Percentiles rank a stretch among this genome's conserved stretches.
Evolutionary conservation across 345 rosid species (phyloP).

Genomic region (Cardamine occulta): DNA sequence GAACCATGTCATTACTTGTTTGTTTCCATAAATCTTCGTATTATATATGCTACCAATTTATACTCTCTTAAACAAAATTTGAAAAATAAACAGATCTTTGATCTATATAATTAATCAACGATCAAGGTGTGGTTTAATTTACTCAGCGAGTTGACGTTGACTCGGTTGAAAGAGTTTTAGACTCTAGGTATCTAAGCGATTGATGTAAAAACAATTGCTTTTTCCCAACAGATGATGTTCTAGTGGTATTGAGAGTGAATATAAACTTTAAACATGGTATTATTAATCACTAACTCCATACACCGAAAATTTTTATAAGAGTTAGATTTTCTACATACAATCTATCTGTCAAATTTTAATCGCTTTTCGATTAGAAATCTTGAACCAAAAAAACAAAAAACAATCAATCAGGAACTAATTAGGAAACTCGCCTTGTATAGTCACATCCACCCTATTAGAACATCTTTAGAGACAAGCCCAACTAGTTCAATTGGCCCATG

Average conservation of each 20-base stretch:
- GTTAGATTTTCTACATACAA: too few relatives aligned
- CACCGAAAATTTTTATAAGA: too few relatives aligned
- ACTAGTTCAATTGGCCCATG: too few relatives aligned
- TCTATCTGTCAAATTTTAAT: background rate
- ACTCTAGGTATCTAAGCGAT: too few relatives aligned
- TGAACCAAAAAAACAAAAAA: background rate
- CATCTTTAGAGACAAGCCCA: too few relatives aligned
- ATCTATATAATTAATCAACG: background rate
- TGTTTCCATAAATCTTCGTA: background rate
- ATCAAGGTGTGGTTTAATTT: background rate
- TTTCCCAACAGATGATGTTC: too few relatives aligned
- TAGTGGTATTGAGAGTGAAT: too few relatives aligned
- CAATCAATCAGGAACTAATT: background rate
- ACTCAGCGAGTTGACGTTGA: background rate
- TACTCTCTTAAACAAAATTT: background rate
- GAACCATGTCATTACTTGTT: background rate
- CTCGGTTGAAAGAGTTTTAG: background rate
- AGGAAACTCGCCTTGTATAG: background rate
- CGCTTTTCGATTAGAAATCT: background rate
- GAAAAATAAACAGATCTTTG: background rate
- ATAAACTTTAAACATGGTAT: background rate
- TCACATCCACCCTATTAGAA: background rate
- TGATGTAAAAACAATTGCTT: too few relatives aligned
- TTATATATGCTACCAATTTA: background rate
- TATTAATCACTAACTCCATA: too few relatives aligned